phyloP scores from a whole-genome alignment of 2,329 filamentous ascomycete genomes.

The Myrmaecium sp. region DNA sequence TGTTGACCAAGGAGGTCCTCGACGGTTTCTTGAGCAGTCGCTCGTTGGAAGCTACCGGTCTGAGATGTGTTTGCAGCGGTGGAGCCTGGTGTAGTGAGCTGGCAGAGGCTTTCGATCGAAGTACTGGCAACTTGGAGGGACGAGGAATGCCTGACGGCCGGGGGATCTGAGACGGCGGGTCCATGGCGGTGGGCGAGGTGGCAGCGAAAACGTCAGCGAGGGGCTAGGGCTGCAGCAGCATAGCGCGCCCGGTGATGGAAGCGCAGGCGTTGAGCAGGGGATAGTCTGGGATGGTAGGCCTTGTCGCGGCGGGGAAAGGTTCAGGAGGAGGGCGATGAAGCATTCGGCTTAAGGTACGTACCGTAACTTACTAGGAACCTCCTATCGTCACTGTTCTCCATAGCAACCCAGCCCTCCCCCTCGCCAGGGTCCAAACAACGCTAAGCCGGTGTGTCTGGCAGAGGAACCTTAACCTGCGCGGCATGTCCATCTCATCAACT shows the following conservation, averaged over 20 bases:
- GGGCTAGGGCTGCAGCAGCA: slow-evolving; percentile 2
- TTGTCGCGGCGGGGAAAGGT: no score
- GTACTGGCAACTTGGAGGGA: slow-evolving; percentile 37
- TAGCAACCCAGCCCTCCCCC: no score
- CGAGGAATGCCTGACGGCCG: slow-evolving; percentile 28
- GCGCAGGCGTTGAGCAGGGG: background rate
- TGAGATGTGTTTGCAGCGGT: slow-evolving; percentile 22
- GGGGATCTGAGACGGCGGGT: slow-evolving; percentile 4
- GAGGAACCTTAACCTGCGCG: no score
- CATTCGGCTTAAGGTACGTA: no score
- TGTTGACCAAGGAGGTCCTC: background rate
- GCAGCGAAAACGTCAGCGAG: slow-evolving; percentile 1
- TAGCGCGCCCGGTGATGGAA: background rate
- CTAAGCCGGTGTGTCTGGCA: no score
- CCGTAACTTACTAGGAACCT: no score
- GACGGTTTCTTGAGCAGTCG: slow-evolving; percentile 13
- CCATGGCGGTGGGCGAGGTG: slow-evolving; percentile 1
- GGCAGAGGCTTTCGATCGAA: slow-evolving; percentile 17
- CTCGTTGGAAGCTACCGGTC: slow-evolving; percentile 31
- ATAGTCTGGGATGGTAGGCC: no score
- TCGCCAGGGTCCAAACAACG: no score
- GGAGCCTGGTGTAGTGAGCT: slow-evolving; percentile 8
- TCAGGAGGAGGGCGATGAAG: no score
- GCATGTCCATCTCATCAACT: no score
- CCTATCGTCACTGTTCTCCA: no score